Conservation (phyloP, 78 protist genomes). For the Cavenderia fasciculata region DNA sequence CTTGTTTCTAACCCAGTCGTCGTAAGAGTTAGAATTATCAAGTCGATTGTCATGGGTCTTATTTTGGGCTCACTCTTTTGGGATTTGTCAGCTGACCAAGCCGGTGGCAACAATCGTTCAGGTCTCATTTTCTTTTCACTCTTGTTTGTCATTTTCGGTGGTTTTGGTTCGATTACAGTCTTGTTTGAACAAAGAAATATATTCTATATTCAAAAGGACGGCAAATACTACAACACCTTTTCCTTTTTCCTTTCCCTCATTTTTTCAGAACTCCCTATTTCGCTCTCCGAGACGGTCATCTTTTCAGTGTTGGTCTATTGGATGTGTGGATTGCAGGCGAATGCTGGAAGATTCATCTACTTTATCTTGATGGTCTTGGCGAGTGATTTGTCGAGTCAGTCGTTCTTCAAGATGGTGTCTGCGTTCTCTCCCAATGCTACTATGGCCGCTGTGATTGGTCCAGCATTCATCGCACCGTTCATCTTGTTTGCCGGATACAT, state of each 20-base stretch:
- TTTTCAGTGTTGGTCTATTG: slow-evolving; percentile 61
- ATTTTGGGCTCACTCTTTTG: slow-evolving; percentile 48
- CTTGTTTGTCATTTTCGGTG: slow-evolving; percentile 38
- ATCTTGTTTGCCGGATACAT: slow-evolving; percentile 69
- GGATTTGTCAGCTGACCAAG: neutral
- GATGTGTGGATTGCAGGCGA: slow-evolving; percentile 71
- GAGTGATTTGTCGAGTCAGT: slow-evolving; percentile 30
- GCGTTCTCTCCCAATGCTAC: slow-evolving; percentile 38
- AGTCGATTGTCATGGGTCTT: slow-evolving; percentile 56
- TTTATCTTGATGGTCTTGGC: slow-evolving; percentile 37
- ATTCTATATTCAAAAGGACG: slow-evolving; percentile 64
- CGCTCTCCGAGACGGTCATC: slow-evolving; percentile 29
- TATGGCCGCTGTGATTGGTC: slow-evolving; percentile 54
- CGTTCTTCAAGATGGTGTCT: slow-evolving; percentile 67
- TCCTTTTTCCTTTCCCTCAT: slow-evolving; percentile 58
- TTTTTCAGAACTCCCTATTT: slow-evolving; percentile 59
- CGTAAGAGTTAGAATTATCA: slow-evolving; percentile 5
- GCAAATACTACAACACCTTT: slow-evolving; percentile 47
- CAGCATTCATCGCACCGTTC: slow-evolving; percentile 65
- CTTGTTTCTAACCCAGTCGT: slow-evolving; percentile 16
- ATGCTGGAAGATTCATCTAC: slow-evolving; percentile 62
- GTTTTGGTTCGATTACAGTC: slow-evolving; percentile 51
- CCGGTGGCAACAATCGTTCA: slow-evolving; percentile 48
- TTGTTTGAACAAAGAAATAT: slow-evolving; percentile 65
- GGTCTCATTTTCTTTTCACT: slow-evolving; percentile 71